Base-by-base conservation (phyloP, 257 asterid species). In the Gardenia jasminoides region DNA sequence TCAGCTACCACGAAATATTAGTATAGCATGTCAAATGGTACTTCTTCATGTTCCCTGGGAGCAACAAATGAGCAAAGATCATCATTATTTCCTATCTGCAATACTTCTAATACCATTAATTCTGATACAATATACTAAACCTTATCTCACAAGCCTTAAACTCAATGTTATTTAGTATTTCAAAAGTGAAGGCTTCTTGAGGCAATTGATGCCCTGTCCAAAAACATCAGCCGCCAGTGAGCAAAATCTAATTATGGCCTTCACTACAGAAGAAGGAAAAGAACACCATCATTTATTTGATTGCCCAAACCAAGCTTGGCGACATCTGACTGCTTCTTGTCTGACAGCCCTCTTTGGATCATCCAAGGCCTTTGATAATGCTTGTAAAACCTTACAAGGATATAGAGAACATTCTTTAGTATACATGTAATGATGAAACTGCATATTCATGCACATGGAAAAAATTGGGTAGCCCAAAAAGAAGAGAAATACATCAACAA, bases 291-390 rank as follows among this genome's bases (percentile, higher is more conserved):
- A 36, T 19, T 41, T 74, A 72, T 68, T 67, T 24, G 24, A 76
- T 48, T 73, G 75, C 66, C 47, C 89, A 79, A 79, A 91, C 99
- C 99, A 95, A 78, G 96, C 93, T 65, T 86, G 96, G n/a, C 90
- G 91, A 72, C 99, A 93, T 86, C 89, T 92, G 81, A 91, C 96
- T 52, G 97, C 99, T 86, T 91, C 97, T 87, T 86, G 92, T 79
- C 99, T 94, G 79, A 95, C 97, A 70, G 62, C 83, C 80, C 97
- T 84, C 89, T 95, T 95, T 59, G 94, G 97, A 86, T 95, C 99
- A 85, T 92, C 97, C 62, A 95, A 91, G 77, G 94, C 96, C 84
- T 87, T 89, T 74, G 89, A 79, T 79, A 87, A 79, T 67, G 99
- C 96, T 87, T 54, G 90, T 84, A 89, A 82, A 83, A 95, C 98